Evolutionary conservation across 1,139 yeast species (phyloP), one percentile per base, ranked within the genome.

Genomic region (Blastobotrys proliferans): DNA sequence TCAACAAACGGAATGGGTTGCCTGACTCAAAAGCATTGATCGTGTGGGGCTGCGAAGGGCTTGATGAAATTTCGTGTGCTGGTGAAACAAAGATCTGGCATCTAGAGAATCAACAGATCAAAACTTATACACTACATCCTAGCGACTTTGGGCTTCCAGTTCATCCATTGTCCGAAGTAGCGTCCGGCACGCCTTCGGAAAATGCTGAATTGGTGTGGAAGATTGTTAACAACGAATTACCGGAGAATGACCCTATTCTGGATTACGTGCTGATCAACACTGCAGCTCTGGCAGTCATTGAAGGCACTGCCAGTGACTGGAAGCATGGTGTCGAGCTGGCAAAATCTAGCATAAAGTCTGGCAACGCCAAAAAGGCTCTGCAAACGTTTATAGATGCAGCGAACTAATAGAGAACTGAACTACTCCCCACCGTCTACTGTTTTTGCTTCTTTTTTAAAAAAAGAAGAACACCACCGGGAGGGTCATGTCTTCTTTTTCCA

Each of bases 11-110:
- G 28, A 75, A 70, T 43, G 72, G 72, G 35, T 69, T 74, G 53
- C 66, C 68, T 6, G 47, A 55, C 2, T 69, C 77, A 3, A 68
- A 68, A 30, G 83, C 95, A 1, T 76, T 88, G 79, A 85, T 92
- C 27, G 98, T 92, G 13, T 90, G 83, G 78, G 98, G 98, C 11
- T 79, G 81, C 40, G 77, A 86, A 41, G 95, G 96, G 0, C 70
- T 92, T 26, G 98, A 92, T 58, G 98, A 92, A 63, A 84, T 92
- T 29, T 83, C 96, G 1, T 96, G 97, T 1, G 77, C 82, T 33
- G 97, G 97, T 0, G 64, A 69, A 45, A 82, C 97, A 5, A 76
- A 77, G 46, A 78, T 83, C 50, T 92, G 98, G 98, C 77, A 74
- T 50, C 68, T 77, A 40, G 49, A 51, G 24, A 44, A 53, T 29